Evolutionary conservation across 2,329 filamentous ascomycete genomes (phyloP).

Genomic region (Hymenoscyphus salicellus): DNA sequence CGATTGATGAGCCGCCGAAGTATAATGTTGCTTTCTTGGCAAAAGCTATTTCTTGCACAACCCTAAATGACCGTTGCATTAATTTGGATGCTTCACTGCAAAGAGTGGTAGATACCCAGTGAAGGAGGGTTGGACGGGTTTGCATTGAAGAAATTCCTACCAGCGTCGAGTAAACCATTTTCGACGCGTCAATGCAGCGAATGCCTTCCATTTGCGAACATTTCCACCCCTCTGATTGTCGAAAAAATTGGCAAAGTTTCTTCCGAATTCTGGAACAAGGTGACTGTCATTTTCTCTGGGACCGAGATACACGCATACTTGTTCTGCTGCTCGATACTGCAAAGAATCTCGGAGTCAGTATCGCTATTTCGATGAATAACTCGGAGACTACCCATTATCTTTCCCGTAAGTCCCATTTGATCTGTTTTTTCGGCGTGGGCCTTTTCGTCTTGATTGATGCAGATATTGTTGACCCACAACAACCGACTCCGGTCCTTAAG

Average conservation of each 20-base stretch:
- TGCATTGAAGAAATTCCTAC: neutral
- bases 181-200: neutral
- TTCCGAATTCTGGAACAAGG: neutral
- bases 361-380: no score
- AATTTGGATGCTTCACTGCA: neutral
- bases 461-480: neutral
- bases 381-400: neutral
- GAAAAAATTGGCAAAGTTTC: neutral
- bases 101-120: neutral
- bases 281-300: neutral
- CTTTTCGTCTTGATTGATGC: neutral
- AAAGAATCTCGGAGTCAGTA: no score
- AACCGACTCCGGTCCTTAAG: neutral
- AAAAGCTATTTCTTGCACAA: slow-evolving; percentile 6
- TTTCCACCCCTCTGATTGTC: neutral
- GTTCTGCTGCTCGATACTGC: neutral
- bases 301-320: slow-evolving; percentile 2
- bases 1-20: neutral
- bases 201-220: neutral
- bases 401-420: neutral
- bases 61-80: neutral
- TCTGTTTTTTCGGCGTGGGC: neutral
- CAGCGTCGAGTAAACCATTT: neutral
- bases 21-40: slow-evolving; percentile 6
- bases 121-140: neutral